phyloP scores from a whole-genome alignment of 495 filamentous ascomycete genomes.

The Durotheca rogersii region DNA sequence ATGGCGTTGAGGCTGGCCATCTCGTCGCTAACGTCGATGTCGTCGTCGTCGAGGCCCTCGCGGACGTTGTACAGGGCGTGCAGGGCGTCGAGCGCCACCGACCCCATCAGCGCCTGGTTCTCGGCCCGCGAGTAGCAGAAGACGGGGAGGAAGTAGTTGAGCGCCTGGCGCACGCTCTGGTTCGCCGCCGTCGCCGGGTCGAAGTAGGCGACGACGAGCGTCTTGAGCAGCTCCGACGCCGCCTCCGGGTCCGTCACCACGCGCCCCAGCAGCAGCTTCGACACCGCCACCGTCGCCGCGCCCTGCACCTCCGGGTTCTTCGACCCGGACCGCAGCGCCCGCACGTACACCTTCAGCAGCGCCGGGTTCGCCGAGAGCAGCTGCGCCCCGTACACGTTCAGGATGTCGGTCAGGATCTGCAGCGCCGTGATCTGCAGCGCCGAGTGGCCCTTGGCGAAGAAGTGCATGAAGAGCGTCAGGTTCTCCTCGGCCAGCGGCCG shows the following conservation, averaged over 20 bases:
- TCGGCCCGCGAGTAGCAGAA: conserved; percentile 81
- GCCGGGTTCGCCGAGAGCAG: conserved; percentile 60
- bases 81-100: conserved; percentile 66
- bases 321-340: conserved; percentile 68
- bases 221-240: conserved; percentile 71
- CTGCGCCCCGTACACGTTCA: conserved; percentile 80
- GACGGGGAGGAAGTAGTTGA: conserved; percentile 94
- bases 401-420: conserved; percentile 91
- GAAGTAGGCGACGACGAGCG: conserved; percentile 83
- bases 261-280: conserved; percentile 81
- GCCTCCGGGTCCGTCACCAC: conserved; percentile 58
- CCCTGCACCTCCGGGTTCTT: conserved; percentile 74
- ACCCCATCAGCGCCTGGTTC: conserved; percentile 78
- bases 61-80: conserved; percentile 65
- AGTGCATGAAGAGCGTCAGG: conserved; percentile 90
- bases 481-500: conserved; percentile 91
- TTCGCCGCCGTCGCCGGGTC: conserved; percentile 82
- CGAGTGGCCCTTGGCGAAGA: conserved; percentile 89
- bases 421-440: conserved; percentile 84
- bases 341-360: conserved; percentile 74
- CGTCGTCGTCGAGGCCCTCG: conserved; percentile 71
- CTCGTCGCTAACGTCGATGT: conserved; percentile 75
- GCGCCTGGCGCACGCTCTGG: conserved; percentile 80
- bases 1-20: conserved; percentile 77
- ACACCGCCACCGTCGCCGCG: conserved; percentile 75